Base-by-base conservation (phyloP, 106 monocot species). In the Dioscorea zingiberensis region DNA sequence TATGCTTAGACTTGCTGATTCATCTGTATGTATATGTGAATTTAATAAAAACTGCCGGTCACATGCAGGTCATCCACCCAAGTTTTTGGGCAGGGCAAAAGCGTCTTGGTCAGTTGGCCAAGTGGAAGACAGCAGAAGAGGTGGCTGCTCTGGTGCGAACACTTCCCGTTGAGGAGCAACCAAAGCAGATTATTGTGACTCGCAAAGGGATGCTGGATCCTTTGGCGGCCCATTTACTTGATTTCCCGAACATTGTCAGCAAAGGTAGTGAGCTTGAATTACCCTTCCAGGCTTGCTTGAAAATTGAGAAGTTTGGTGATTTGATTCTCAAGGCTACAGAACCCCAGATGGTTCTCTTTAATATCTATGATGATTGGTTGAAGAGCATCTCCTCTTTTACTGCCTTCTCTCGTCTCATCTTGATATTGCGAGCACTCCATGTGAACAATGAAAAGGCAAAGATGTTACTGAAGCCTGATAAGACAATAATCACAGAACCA, bases 1-100 rank as follows among this genome's bases (percentile, higher is more conserved):
- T 8, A 44, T 29, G 8, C 16, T 27, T 4, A 54, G 4, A 18
- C 17, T 60, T 49, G 26, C 21, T 44, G 16, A 21, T 3, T 11
- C n/a, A 60, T 21, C 8, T 66, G 53, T n/a, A n/a, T n/a, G n/a
- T n/a, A n/a, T n/a, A n/a, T n/a, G 7, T 17, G 3, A 47, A 23
- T 7, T 77, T 6, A 69, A 21, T 7, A 14, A 67, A 14, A 38
- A 25, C 17, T 19, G 11, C 21, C 73, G 23, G 16, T 29, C 22
- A 47, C 48, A 7, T 76, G 54, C 84, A 98, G 97, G 93, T 99
- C 25, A 99, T 99, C 64, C 98, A 99, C 75, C 93, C 98, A 7
- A 99, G 98, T 74, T 93, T 99, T 0, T 99, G 98, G 98, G 98
- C 98, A 21, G 98, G 98, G 48, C 98, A 99, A 65, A 99, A 99